Percentiles rank a stretch among this genome's conserved stretches.
These are phyloP conservation scores for Beta vulgaris DNA, from an alignment of 148 eudicot species.

Conservation along the genomic window DNA sequence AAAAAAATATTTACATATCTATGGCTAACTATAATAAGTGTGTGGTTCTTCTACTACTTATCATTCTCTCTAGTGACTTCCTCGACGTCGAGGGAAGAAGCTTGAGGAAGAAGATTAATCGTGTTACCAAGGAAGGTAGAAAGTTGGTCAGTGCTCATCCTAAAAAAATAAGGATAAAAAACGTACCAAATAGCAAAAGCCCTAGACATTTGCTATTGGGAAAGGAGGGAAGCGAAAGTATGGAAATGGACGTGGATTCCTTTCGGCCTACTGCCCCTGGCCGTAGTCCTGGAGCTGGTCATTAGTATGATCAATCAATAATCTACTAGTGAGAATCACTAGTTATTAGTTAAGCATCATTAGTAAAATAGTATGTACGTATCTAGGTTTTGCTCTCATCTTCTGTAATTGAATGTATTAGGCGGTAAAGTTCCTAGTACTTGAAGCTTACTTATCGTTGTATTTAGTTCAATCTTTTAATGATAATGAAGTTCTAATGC, in stretches of 20 bases:
- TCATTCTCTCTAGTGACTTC: not conserved
- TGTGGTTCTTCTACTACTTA: constrained; percentile 5
- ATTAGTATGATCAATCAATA: not conserved
- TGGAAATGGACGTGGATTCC: constrained; percentile 23
- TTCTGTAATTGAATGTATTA: not conserved
- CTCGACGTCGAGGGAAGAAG: constrained; percentile 18
- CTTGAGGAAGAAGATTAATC: not conserved
- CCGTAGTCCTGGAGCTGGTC: constrained; percentile 36
- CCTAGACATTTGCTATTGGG: not conserved
- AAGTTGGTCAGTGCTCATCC: not conserved
- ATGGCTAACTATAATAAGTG: not conserved
- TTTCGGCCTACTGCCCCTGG: constrained; percentile 32
- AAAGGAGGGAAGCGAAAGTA: not conserved
- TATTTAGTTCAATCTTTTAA: not conserved
- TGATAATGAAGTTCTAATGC: not conserved
- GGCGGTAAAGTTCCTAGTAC: not conserved
- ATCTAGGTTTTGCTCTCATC: not conserved
- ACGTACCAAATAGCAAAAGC: not conserved
- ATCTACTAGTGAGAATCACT: not conserved
- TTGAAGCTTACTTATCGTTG: not conserved
- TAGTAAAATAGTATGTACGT: constrained; percentile 5
- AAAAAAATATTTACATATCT: not conserved
- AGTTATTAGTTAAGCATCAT: not conserved
- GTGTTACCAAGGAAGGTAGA: not conserved
- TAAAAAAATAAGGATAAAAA: not conserved